Evolutionary conservation across 2,329 filamentous ascomycete genomes (phyloP).

Genomic region (Fusarium armeniacum): DNA sequence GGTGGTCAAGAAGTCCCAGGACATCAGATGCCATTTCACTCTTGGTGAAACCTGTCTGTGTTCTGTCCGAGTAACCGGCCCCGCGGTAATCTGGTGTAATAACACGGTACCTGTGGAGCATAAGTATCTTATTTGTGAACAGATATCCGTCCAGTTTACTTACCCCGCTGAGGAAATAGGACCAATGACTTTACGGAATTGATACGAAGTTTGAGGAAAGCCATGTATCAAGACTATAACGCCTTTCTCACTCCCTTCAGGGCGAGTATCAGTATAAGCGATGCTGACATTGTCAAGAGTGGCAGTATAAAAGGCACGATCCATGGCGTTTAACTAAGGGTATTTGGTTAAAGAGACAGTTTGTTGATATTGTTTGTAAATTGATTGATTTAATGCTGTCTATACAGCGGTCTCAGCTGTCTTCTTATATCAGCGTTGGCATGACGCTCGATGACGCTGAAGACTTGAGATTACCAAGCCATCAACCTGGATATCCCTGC

Average conservation of each 20-base stretch:
- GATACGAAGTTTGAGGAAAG: constrained; percentile 30
- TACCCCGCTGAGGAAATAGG: constrained; percentile 14
- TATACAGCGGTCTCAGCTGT: neutral
- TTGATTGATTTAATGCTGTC: neutral
- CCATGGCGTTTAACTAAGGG: neutral
- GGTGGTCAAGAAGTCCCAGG: neutral
- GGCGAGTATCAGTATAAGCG: constrained; percentile 21
- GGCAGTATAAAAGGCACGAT: constrained; percentile 16
- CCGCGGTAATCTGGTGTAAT: constrained; percentile 26
- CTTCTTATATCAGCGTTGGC: constrained; percentile 1
- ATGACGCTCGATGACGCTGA: constrained; percentile 37
- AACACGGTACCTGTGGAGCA: constrained; percentile 6
- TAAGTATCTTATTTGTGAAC: neutral
- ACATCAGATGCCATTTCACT: constrained; percentile 31
- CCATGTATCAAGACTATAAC: constrained; percentile 27
- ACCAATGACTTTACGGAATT: constrained; percentile 24
- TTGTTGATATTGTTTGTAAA: too few species aligned
- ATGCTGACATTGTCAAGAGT: constrained; percentile 18
- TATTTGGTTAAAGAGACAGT: neutral
- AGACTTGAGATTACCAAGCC: constrained; percentile 26
- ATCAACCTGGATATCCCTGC: neutral
- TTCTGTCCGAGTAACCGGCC: constrained; percentile 20
- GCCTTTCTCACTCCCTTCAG: constrained; percentile 7
- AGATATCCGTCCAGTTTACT: rapidly evolving
- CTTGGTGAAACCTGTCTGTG: constrained; percentile 26